Base-by-base conservation (phyloP, 2,329 filamentous ascomycete species). In the Diaporthe aspalathi region DNA sequence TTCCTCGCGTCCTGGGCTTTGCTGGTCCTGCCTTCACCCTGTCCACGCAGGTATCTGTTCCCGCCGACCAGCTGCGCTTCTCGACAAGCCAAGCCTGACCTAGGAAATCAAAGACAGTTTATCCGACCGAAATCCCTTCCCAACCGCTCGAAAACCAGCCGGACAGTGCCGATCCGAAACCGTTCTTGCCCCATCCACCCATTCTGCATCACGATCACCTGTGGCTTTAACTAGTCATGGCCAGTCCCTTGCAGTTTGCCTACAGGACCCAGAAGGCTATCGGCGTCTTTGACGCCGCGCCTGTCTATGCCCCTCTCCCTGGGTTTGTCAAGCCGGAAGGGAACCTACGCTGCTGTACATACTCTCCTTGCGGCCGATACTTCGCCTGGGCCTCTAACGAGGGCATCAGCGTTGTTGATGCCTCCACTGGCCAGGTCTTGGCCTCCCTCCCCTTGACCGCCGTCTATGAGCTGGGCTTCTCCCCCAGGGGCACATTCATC, bases 251-350 rank as follows among this genome's bases (percentile, higher is more conserved):
- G 85, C 95, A 98, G 90, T 93, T 98, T 91, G 94, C 94, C 84
- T 97, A 93, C 89, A 94, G 96, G 85, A 98, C 96, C 83, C 93
- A 95, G 84, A 98, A 98, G 91, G 92, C 91, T 83, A 95, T 99
- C 86, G 95, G 95, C 79, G 88, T 98, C 83, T 90, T 97, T 84
- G 93, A 98, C 86, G 94, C 94, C 79, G 93, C 71, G 54, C 96
- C 96, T 73, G 89, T 92, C 80, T 99, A 99, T 85, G 89, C 93
- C 83, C 85, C 92, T 80, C 88, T 98, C 79, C 85, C 93, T 79
- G 95, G 93, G 78, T 98, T 98, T 82, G 81, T 81, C 78, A 94
- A 92, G 84, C 95, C 95, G 73, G 93, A 97, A 87, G 95, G 95
- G 80, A 97, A 95, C 85, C 89, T 97, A 79, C 93, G 96, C 82